phyloP scores from a whole-genome alignment of 2,329 filamentous ascomycete genomes.

The Cladosporium sp. region DNA sequence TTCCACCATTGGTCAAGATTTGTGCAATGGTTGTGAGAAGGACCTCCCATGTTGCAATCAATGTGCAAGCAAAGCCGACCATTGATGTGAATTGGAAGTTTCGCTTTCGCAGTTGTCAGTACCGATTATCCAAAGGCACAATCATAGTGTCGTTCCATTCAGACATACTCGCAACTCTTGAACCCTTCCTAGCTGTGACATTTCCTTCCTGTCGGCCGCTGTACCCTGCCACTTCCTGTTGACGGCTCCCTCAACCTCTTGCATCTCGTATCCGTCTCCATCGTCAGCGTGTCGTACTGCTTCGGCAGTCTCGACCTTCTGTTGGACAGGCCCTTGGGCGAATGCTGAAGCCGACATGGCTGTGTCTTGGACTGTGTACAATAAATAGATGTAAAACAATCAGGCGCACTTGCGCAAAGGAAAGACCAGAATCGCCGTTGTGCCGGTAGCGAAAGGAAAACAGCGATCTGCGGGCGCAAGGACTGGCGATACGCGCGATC shows the following conservation, averaged over 20 bases:
- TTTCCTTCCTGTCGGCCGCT: conserved; percentile 20
- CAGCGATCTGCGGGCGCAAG: not conserved
- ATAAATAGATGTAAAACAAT: not conserved
- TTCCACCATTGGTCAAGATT: conserved; percentile 20
- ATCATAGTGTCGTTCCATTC: not conserved
- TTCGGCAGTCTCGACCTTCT: conserved; percentile 6
- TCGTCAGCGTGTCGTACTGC: conserved; percentile 14
- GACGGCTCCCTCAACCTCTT: conserved; percentile 16
- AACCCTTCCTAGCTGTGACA: conserved; percentile 21
- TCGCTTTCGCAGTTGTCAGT: conserved; percentile 16
- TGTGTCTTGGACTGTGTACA: not conserved
- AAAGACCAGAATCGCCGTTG: not conserved
- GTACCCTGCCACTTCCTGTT: conserved; percentile 22
- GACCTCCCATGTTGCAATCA: conserved; percentile 26
- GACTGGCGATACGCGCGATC: not conserved
- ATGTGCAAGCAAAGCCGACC: conserved; percentile 23
- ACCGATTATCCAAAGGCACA: no score
- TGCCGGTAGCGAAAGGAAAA: conserved; percentile 7
- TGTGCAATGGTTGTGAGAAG: conserved; percentile 14
- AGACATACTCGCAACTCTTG: conserved; percentile 19
- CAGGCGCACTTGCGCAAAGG: conserved; percentile 5
- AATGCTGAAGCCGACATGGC: conserved; percentile 1
- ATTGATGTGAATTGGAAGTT: conserved; percentile 27
- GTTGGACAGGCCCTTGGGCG: not conserved
- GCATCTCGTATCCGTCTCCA: conserved; percentile 17